Evolutionary conservation across 2,329 filamentous ascomycete genomes (phyloP), one percentile per base, ranked within the genome.

Genomic region (Tolypocladium paradoxum): DNA sequence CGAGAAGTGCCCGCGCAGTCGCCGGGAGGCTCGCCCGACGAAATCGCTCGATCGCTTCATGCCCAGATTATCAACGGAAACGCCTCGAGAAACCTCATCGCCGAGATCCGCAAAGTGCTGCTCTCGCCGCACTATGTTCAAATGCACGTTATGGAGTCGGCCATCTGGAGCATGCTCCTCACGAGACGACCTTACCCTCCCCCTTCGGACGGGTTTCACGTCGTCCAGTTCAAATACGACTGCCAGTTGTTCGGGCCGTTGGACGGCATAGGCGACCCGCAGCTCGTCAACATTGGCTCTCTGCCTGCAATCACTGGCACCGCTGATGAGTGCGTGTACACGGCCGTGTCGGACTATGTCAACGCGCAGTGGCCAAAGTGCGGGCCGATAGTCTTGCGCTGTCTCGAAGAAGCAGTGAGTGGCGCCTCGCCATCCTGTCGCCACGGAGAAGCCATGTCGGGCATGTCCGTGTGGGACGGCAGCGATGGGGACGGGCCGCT

Each of bases 401-500:
- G 67, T 9, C 57, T 70, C 0, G 61, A 67, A 45, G 63, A 68
- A 8, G 68, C 68, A 2, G 60, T 68, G 1, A 58, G 58, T 33
- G 62, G 58, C 22, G 68, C 68, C 6, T 62, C 61, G 0, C 48
- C 53, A 0, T 62, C 64, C 0, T 60, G 55, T 16, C 55, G 58
- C 6, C 56, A 63, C 6, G 65, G 62, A 0, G 57, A 61, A 9
- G 33, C 57, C 6, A 66, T 64, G 51, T 55, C 59, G 0, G 68
- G 68, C 40, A 68, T 70, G 64, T 65, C 67, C 1, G 59, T 70
- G 4, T 70, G 68, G 67, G 68, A 70, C 34, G 65, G 61, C 22
- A 64, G 59, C 3, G 62, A 64, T 12, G 61, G 60, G 2, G 57
- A 60, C 3, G 56, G 57, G 0, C 53, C 57, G 3, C 57, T 58